phyloP scores from a whole-genome alignment of 2,329 filamentous ascomycete genomes.

The Torrubiellomyces zombiae region DNA sequence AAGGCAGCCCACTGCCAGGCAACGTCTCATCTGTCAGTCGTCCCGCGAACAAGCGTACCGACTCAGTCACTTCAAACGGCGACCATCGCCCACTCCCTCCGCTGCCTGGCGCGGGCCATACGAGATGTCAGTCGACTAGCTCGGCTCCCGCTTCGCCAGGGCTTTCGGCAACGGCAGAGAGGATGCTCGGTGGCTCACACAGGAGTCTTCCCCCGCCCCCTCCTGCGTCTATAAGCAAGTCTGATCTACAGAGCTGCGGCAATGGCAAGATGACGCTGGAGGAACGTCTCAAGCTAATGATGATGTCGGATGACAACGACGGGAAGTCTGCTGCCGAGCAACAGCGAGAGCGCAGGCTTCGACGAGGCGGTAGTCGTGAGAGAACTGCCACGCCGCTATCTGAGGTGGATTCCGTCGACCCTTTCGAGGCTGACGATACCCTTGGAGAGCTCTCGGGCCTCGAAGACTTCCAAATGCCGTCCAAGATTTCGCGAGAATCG shows the following conservation, averaged over 20 bases:
- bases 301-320: constrained; percentile 52
- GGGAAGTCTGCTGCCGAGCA: constrained; percentile 44
- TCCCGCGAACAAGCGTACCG: constrained; percentile 44
- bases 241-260: constrained; percentile 62
- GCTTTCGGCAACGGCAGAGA: constrained; percentile 56
- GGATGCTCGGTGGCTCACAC: constrained; percentile 46
- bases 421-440: constrained; percentile 39
- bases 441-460: constrained; percentile 42
- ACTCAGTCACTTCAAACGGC: constrained; percentile 61
- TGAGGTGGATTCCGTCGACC: constrained; percentile 21
- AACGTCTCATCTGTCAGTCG: constrained; percentile 28
- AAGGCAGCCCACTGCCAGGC: constrained; percentile 52
- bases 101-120: constrained; percentile 45
- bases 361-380: constrained; percentile 40
- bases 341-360: constrained; percentile 52
- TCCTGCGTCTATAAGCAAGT: constrained; percentile 49
- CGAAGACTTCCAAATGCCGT: constrained; percentile 48
- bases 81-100: constrained; percentile 78
- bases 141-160: constrained; percentile 42
- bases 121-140: constrained; percentile 22
- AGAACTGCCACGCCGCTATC: constrained; percentile 26
- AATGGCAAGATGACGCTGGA: constrained; percentile 68
- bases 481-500: constrained; percentile 81
- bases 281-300: constrained; percentile 76
- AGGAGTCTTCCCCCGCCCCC: constrained; percentile 60